Conservation (phyloP, 257 asterid species). For the Solanum bulbocastanum region DNA sequence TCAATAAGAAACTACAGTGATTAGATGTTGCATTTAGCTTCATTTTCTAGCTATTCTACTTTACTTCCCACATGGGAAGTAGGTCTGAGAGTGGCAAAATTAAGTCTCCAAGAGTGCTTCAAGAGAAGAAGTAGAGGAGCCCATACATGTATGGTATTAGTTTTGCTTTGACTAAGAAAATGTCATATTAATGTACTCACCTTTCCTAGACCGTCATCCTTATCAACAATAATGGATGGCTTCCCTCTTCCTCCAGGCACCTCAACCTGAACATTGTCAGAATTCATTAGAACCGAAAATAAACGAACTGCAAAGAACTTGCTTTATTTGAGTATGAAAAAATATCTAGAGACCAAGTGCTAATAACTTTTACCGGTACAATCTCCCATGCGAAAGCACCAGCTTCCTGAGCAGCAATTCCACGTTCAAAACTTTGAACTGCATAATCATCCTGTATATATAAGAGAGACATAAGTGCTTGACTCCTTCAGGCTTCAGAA, state of each 20-base stretch:
- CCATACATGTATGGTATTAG: neutral
- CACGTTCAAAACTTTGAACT: constrained; percentile 92
- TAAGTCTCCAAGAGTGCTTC: neutral
- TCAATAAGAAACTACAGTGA: neutral
- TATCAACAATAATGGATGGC: constrained; percentile 80
- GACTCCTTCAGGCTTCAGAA: neutral
- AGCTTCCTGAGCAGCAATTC: constrained; percentile 86
- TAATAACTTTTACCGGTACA: constrained; percentile 49
- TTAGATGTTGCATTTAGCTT: neutral
- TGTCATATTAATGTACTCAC: constrained; percentile 18
- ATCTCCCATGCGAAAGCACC: constrained; percentile 94
- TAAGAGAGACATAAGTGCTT: neutral
- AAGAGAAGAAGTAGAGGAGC: neutral
- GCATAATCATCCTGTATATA: constrained; percentile 71
- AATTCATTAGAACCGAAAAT: neutral
- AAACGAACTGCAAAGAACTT: neutral
- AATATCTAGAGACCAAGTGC: constrained; percentile 1
- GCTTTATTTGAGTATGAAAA: neutral
- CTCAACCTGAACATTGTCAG: constrained; percentile 61
- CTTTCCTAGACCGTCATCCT: constrained; percentile 98
- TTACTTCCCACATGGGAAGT: neutral
- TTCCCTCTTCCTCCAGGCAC: constrained; percentile 97
- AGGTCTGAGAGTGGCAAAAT: neutral
- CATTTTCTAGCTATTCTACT: neutral
- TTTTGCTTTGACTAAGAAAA: neutral